These are phyloP conservation scores for Pythium rhizo-oryzae DNA, from an alignment of 352 stramenopile species.

Conservation along the genomic window DNA sequence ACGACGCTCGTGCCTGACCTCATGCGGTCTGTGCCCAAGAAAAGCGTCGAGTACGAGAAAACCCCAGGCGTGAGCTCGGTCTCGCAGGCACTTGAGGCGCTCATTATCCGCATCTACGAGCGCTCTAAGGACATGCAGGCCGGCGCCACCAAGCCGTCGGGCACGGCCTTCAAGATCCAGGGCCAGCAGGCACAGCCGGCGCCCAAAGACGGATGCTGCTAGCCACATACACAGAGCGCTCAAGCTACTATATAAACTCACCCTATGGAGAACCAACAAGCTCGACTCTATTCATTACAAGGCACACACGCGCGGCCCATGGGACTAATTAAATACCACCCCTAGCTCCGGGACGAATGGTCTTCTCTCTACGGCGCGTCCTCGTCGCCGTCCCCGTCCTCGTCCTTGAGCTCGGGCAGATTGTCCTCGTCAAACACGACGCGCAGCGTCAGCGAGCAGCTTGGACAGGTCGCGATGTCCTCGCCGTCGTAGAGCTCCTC, in stretches of 20 bases:
- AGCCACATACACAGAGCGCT: not conserved
- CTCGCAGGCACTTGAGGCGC: slow-evolving; percentile 60
- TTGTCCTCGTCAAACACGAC: slow-evolving; percentile 95
- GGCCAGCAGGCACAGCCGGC: slow-evolving; percentile 7
- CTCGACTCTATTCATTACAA: slow-evolving; percentile 13
- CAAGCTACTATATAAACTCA: not conserved
- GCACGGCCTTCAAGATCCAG: slow-evolving; percentile 44
- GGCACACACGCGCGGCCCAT: not conserved
- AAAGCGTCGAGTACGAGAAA: slow-evolving; percentile 53
- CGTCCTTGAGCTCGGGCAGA: slow-evolving; percentile 71
- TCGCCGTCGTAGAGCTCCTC: slow-evolving; percentile 94
- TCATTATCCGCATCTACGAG: slow-evolving; percentile 67
- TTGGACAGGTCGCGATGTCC: slow-evolving; percentile 96
- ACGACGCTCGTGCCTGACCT: slow-evolving; percentile 31
- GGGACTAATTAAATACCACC: slow-evolving; percentile 14
- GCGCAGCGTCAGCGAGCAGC: slow-evolving; percentile 95
- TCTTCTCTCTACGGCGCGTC: slow-evolving; percentile 27
- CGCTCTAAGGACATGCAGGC: slow-evolving; percentile 64
- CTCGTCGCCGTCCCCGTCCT: slow-evolving; percentile 37
- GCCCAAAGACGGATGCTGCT: slow-evolving; percentile 44
- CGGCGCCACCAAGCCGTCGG: slow-evolving; percentile 51
- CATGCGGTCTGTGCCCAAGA: slow-evolving; percentile 33
- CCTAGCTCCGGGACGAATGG: too few relatives aligned
- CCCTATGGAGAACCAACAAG: not conserved
- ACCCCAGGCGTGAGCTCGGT: slow-evolving; percentile 45